Percentiles rank a stretch among this genome's conserved stretches.
Evolutionary conservation across 257 asterid genomes (phyloP).

Genomic region (Solanum gracilifrons): DNA sequence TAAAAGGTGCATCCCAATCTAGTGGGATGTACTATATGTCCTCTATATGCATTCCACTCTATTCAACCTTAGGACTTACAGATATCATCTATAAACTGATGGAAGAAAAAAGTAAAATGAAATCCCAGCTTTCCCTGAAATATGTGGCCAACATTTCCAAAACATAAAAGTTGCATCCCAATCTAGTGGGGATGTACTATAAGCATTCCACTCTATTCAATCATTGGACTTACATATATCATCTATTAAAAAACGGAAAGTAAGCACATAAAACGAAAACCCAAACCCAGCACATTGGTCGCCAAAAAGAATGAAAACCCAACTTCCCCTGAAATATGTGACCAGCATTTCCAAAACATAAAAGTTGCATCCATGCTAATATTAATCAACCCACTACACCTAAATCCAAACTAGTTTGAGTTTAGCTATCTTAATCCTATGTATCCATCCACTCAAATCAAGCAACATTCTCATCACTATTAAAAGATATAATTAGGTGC

Average conservation of each 20-base stretch:
- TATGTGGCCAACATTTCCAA: neutral
- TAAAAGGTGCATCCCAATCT: neutral
- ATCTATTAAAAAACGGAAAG: neutral
- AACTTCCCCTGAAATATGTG: neutral
- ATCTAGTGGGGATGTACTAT: neutral
- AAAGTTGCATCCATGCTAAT: neutral
- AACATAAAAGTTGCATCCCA: neutral
- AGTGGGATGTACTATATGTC: neutral
- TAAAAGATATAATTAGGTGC: neutral
- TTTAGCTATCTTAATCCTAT: neutral
- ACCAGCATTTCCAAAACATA: neutral
- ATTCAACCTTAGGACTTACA: neutral
- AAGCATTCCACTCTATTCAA: neutral
- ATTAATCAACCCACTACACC: neutral
- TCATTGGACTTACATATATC: neutral
- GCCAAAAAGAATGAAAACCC: neutral
- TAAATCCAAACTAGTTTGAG: neutral
- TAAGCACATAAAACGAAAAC: too few relatives aligned
- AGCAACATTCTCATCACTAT: neutral
- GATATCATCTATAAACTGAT: too few relatives aligned
- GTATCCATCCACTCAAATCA: neutral
- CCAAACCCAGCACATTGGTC: too few relatives aligned
- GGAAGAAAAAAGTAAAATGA: neutral
- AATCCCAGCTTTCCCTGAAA: neutral
- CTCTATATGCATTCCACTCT: neutral